Base-by-base conservation (phyloP, 805 yeast genomes). In the Pichia gijzeniarum region DNA sequence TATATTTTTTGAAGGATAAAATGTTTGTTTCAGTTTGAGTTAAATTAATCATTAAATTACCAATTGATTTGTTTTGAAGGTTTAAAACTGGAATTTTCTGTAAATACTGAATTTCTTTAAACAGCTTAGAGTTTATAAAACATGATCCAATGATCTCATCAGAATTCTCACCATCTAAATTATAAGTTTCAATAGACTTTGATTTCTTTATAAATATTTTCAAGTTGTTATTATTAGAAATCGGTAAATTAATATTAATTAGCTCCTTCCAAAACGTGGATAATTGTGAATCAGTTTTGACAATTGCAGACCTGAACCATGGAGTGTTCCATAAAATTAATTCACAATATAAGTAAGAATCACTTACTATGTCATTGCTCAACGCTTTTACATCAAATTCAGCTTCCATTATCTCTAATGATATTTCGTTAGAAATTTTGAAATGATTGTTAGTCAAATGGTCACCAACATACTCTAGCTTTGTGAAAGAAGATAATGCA, bases 181-280 rank as follows among this genome's bases (percentile, higher is more conserved):
- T 50, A 47, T 57, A 52, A 2, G 41, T 31, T 25, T 43, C 52
- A 6, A 41, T 31, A 22, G 50, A 37, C 30, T 45, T 43, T 0
- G 61, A 42, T 3, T 50, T 36, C 38, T 56, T 80, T 45, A 77
- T 68, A 40, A 68, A 62, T 14, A 77, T 70, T 51, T 68, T 76
- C 52, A 79, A 69, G 58, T 69, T 71, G 55, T 71, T 76, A 3
- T 80, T 77, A 38, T 71, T 65, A 6, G 76, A 67, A 37, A 43
- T 39, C 0, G 85, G 82, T 35, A 81, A 65, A 41, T 80, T 77
- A n/a, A 84, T 65, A 2, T 73, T 65, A 57, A 85, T 84, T 38
- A 72, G 77, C 56, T 90, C 96, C 57, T 89, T 78, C 93, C 96
- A 90, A 58, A 86, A 86, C 1, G 95, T 90, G 4, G 46, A 33